A percentile compares a stretch with the other conserved stretches of the same genome.
These are phyloP conservation scores for Turritis glabra DNA, from an alignment of 345 rosid genomes.

Conservation along the genomic window DNA sequence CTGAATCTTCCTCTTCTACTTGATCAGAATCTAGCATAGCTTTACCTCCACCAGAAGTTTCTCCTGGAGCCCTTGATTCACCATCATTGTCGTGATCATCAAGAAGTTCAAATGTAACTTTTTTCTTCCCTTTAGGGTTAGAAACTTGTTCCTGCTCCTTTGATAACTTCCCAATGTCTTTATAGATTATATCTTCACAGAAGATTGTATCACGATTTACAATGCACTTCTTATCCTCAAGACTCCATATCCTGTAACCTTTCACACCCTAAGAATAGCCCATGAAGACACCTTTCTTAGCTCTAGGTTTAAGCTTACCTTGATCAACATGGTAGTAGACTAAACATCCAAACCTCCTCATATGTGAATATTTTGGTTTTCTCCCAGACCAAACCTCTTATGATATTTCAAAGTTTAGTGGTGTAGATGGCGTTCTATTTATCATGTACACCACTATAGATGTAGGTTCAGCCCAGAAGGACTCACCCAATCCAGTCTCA, in stretches of 20 bases:
- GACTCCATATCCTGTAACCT: background rate
- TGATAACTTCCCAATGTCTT: too few species aligned
- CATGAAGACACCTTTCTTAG: background rate
- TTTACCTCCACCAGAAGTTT: background rate
- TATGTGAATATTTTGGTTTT: background rate
- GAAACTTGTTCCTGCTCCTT: too few species aligned
- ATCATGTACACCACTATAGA: background rate
- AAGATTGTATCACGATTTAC: background rate
- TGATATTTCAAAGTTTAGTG: background rate
- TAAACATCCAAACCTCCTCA: background rate
- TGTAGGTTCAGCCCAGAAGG: background rate
- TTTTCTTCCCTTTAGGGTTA: too few species aligned
- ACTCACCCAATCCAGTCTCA: background rate
- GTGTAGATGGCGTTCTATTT: background rate
- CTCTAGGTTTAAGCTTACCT: background rate
- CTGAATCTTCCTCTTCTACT: background rate
- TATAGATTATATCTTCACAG: too few species aligned
- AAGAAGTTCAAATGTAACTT: too few species aligned
- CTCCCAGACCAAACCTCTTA: background rate
- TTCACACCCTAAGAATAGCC: background rate
- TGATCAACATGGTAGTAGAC: background rate
- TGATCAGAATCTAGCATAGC: too few species aligned
- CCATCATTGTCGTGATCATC: too few species aligned
- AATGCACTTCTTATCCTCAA: background rate
- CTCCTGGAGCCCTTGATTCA: background rate